A percentile compares a stretch with the other conserved stretches of the same genome.
Conservation (phyloP, 169 alveolate genomes). For the Blepharisma undulans region DNA sequence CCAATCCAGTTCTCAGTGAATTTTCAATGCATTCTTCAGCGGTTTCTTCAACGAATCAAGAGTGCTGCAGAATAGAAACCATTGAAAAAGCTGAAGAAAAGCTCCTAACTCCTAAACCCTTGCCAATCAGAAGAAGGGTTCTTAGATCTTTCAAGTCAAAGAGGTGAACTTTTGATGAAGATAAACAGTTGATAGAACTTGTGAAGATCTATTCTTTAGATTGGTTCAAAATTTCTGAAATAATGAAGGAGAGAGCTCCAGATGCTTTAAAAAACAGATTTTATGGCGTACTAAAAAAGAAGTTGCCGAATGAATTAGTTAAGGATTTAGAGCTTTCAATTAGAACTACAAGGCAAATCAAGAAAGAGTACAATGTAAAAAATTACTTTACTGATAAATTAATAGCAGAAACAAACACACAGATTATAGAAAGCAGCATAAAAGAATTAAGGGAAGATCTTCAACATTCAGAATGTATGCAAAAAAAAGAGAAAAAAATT, state of each 20-base stretch:
- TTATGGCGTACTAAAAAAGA: not conserved
- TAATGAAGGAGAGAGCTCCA: not conserved
- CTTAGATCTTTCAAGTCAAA: not conserved
- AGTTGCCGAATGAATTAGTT: not conserved
- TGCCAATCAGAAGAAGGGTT: not conserved
- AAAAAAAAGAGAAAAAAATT: not conserved
- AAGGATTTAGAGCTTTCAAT: not conserved
- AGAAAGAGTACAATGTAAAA: not conserved
- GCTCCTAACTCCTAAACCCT: not conserved
- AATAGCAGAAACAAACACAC: not conserved
- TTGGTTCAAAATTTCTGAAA: not conserved
- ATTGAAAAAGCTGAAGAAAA: not conserved
- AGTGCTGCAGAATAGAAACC: not conserved
- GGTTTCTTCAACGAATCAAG: not conserved
- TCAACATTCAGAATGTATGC: not conserved
- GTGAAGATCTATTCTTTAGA: not conserved
- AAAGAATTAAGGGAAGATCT: not conserved
- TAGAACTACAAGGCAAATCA: not conserved
- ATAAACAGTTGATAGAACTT: not conserved
- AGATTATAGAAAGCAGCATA: not conserved
- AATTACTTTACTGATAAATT: not conserved
- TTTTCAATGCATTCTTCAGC: not conserved
- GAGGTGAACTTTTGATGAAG: not conserved
- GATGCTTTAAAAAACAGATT: conserved; percentile 23
- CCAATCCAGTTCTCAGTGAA: not conserved